phyloP scores from a whole-genome alignment of 225 moss, liverwort and hornwort genomes.

The Lunularia cruciata region DNA sequence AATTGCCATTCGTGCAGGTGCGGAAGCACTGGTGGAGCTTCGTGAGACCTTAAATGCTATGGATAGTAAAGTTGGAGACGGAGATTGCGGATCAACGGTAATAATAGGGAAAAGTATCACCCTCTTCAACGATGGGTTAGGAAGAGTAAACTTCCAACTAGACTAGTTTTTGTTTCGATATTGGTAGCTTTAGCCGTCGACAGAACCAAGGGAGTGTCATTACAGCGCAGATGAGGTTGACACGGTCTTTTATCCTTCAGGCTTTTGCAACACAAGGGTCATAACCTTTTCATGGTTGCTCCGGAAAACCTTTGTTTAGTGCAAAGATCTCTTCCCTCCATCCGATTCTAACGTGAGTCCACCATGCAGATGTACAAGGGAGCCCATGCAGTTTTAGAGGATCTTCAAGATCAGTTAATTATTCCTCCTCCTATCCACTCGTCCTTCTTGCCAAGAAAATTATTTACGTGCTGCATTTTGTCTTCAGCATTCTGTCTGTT shows the following conservation, averaged over 20 bases:
- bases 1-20: constrained; percentile 79
- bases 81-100: constrained; percentile 97
- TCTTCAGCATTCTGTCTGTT: too few relatives aligned
- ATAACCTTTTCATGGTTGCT: too few relatives aligned
- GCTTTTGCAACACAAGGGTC: too few relatives aligned
- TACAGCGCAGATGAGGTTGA: too few relatives aligned
- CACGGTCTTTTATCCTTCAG: too few relatives aligned
- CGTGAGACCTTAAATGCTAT: constrained; percentile 73
- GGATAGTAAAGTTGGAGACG: constrained; percentile 91
- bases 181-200: too few relatives aligned
- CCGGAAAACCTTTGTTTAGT: too few relatives aligned
- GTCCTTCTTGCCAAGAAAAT: background rate
- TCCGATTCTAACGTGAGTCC: background rate
- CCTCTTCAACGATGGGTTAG: too few relatives aligned
- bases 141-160: too few relatives aligned
- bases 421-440: constrained; percentile 12
- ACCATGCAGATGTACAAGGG: constrained; percentile 72
- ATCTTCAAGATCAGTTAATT: constrained; percentile 77
- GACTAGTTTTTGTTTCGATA: too few relatives aligned
- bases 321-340: too few relatives aligned
- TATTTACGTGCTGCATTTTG: background rate
- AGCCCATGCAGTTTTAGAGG: constrained; percentile 72
- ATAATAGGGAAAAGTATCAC: background rate
- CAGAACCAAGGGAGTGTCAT: too few relatives aligned
- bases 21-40: constrained; percentile 61